These are phyloP conservation scores for Aspergillus phoenicis DNA, from an alignment of 2,329 filamentous ascomycete genomes.

Conservation along the genomic window DNA sequence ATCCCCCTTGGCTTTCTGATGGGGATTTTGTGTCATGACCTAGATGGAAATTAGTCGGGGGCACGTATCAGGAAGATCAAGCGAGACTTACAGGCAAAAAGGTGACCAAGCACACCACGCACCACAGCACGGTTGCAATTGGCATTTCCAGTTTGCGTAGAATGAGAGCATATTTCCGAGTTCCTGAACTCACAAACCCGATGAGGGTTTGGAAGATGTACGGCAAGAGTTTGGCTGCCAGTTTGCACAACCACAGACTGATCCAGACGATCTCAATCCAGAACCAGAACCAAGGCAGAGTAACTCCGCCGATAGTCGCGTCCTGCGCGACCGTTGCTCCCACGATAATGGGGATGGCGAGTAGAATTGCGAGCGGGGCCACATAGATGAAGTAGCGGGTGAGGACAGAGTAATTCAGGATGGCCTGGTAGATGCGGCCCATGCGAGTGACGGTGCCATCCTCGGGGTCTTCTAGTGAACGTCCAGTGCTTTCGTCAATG, in stretches of 20 bases:
- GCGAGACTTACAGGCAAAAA: conserved; percentile 54
- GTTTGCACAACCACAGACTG: conserved; percentile 64
- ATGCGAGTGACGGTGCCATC: conserved; percentile 61
- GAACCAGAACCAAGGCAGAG: conserved; percentile 63
- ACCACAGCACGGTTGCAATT: conserved; percentile 63
- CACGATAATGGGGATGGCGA: conserved; percentile 65
- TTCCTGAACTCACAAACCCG: conserved; percentile 66
- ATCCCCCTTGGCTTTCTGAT: conserved; percentile 33
- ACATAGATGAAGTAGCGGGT: conserved; percentile 67
- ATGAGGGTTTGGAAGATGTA: conserved; percentile 62
- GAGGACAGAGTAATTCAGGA: conserved; percentile 64
- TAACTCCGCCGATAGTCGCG: conserved; percentile 58
- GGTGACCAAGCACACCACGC: conserved; percentile 60
- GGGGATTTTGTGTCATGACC: conserved; percentile 50
- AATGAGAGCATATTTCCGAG: conserved; percentile 64
- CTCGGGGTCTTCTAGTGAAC: conserved; percentile 44
- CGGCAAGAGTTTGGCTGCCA: conserved; percentile 61
- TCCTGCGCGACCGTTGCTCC: conserved; percentile 55
- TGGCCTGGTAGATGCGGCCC: conserved; percentile 62
- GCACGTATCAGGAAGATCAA: too few species aligned
- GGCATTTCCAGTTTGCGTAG: conserved; percentile 62
- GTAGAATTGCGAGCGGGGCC: conserved; percentile 57
- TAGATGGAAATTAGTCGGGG: conserved; percentile 14
- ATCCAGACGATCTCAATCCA: conserved; percentile 69
- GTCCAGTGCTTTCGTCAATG: conserved; percentile 35